A percentile compares a stretch with the other conserved stretches of the same genome.
Evolutionary conservation across 495 filamentous ascomycete species (phyloP).

Genomic region (Polyplosphaeria fusca): DNA sequence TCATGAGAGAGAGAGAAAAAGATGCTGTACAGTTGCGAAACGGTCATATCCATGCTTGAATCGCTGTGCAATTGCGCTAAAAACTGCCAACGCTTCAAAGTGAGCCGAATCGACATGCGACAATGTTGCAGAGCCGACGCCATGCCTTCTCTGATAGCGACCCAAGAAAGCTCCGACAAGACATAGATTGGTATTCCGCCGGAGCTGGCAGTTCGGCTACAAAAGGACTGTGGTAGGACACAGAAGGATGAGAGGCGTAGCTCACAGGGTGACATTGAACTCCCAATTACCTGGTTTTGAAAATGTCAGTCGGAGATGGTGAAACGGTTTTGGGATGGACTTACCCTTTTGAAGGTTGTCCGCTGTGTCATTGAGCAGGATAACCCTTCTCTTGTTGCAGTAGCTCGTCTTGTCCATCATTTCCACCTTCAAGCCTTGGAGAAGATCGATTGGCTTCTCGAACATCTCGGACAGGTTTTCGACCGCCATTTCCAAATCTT

Average conservation of each 20-base stretch:
- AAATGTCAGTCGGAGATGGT: not conserved
- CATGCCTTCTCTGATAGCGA: too few species aligned
- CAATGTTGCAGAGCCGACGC: too few species aligned
- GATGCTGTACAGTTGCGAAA: too few species aligned
- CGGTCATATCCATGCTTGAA: too few species aligned
- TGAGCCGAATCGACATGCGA: too few species aligned
- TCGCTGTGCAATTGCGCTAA: too few species aligned
- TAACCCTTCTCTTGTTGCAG: constrained; percentile 87
- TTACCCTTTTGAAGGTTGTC: constrained; percentile 83
- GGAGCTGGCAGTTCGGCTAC: too few species aligned
- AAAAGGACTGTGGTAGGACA: not conserved
- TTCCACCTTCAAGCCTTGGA: constrained; percentile 84
- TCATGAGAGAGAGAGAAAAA: too few species aligned
- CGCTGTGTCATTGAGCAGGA: constrained; percentile 85
- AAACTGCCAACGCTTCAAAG: too few species aligned
- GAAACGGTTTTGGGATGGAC: constrained; percentile 31
- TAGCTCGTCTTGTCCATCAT: constrained; percentile 98
- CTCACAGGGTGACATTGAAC: constrained; percentile 38
- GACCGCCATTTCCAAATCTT: constrained; percentile 94
- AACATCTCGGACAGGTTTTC: constrained; percentile 97
- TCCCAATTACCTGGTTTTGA: constrained; percentile 38
- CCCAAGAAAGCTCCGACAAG: too few species aligned
- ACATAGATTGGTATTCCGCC: too few species aligned
- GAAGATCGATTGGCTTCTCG: constrained; percentile 83
- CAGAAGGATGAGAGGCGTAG: not conserved